Percentiles rank a stretch among this genome's conserved stretches.
These are phyloP conservation scores for Aspergillus persii DNA, from an alignment of 2,329 filamentous ascomycete species.

Conservation along the genomic window DNA sequence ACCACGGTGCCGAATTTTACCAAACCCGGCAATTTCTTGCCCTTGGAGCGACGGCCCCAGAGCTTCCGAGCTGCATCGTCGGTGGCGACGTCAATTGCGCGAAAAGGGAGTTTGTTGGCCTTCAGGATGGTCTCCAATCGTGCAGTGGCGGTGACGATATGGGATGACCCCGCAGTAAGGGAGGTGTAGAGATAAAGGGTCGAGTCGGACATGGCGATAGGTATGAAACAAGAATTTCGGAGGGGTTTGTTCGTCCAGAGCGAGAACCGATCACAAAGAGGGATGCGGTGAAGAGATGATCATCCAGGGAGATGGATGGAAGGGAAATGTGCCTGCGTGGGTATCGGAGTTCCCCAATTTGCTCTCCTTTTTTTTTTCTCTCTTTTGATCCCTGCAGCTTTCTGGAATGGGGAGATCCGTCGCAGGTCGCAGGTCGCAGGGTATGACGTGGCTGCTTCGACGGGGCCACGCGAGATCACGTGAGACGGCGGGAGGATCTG, in stretches of 20 bases:
- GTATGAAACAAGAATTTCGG: no score
- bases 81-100: slow-evolving; percentile 84
- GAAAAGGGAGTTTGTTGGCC: slow-evolving; percentile 91
- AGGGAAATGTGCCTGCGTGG: not conserved
- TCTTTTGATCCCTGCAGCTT: not conserved
- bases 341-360: not conserved
- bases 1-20: slow-evolving; percentile 84
- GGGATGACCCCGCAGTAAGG: slow-evolving; percentile 88
- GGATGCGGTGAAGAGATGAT: not conserved
- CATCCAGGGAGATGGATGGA: not conserved
- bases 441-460: slow-evolving; percentile 1
- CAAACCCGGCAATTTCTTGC: slow-evolving; percentile 83
- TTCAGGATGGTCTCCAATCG: slow-evolving; percentile 94
- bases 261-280: not conserved
- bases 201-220: slow-evolving; percentile 44
- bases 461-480: not conserved
- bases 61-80: slow-evolving; percentile 85
- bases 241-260: no score
- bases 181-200: slow-evolving; percentile 94
- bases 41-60: slow-evolving; percentile 80
- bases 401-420: not conserved
- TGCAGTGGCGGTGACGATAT: slow-evolving; percentile 94
- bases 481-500: not conserved
- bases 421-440: not conserved
- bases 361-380: not conserved